phyloP scores from a whole-genome alignment of 139 green algal species.

The Volvox africanus region DNA sequence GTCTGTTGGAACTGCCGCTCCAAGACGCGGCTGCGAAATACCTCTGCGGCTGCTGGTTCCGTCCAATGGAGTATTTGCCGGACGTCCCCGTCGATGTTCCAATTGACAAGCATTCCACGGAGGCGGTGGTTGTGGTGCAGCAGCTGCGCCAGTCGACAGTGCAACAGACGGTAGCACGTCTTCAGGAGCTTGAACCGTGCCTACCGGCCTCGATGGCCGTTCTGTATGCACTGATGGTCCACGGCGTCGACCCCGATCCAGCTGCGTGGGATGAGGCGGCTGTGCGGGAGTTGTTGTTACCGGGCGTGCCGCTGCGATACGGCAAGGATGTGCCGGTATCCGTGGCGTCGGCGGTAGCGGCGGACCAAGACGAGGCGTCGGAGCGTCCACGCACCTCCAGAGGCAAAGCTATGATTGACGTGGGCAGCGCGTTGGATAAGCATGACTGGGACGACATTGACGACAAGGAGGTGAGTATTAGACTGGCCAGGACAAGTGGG shows the following conservation, averaged over 20 bases:
- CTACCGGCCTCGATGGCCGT: neutral
- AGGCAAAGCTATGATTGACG: neutral
- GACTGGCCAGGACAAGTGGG: too few relatives aligned
- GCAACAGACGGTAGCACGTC: neutral
- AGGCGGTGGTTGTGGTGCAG: neutral
- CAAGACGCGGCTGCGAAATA: neutral
- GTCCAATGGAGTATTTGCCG: neutral
- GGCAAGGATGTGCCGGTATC: neutral
- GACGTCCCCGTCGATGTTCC: neutral
- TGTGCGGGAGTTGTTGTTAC: conserved; percentile 36
- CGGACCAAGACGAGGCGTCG: neutral
- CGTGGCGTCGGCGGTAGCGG: neutral
- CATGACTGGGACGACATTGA: conserved; percentile 53
- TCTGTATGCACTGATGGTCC: conserved; percentile 2
- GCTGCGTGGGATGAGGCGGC: conserved; percentile 21
- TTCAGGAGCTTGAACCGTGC: neutral
- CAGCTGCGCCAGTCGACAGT: conserved; percentile 27
- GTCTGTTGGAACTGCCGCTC: too few relatives aligned
- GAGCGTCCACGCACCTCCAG: neutral
- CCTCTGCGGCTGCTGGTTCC: neutral
- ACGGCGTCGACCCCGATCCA: neutral
- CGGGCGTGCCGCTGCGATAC: neutral
- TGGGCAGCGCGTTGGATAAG: conserved; percentile 30
- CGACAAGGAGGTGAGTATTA: conserved; percentile 38
- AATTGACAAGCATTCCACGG: neutral